Conservation (phyloP, 2,329 filamentous ascomycete species). For the Dendryphion nanum region DNA sequence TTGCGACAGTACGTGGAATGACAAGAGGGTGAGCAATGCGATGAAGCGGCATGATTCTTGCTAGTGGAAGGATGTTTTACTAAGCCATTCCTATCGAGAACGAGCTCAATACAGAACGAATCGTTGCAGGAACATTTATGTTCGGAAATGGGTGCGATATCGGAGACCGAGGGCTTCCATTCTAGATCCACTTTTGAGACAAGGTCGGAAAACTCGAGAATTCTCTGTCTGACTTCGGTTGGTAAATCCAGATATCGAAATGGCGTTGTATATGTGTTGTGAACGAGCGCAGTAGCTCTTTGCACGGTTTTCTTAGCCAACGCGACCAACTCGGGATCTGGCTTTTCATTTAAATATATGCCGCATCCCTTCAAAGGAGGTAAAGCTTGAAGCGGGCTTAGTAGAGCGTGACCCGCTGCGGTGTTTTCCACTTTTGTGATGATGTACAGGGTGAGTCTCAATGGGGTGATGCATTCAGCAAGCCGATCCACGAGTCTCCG, state of each 20-base stretch:
- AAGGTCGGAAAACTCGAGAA: constrained; percentile 8
- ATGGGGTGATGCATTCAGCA: neutral
- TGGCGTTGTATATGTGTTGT: neutral
- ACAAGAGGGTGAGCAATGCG: too few species aligned
- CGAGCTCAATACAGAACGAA: too few species aligned
- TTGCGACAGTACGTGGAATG: too few species aligned
- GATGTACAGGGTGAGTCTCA: constrained; percentile 4
- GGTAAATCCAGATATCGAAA: constrained; percentile 10
- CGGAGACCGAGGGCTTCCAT: constrained; percentile 5
- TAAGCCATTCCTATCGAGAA: neutral
- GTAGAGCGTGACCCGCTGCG: constrained; percentile 1
- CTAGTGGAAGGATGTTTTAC: neutral
- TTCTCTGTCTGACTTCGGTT: constrained; percentile 6
- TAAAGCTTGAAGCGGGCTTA: constrained; percentile 5
- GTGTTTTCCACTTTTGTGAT: constrained; percentile 2
- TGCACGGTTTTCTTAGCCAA: neutral
- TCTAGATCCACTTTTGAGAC: constrained; percentile 3
- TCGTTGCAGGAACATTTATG: too few species aligned
- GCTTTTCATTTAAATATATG: constrained; percentile 4
- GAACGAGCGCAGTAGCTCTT: neutral
- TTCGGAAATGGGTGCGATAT: too few species aligned
- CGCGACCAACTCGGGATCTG: neutral
- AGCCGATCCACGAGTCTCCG: constrained; percentile 1
- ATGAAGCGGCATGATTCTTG: too few species aligned
- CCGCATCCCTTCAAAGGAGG: constrained; percentile 7